Percentiles rank a stretch among this genome's conserved stretches.
Evolutionary conservation across 495 filamentous ascomycete species (phyloP).

Genomic region (Staphylotrichum longicolle): DNA sequence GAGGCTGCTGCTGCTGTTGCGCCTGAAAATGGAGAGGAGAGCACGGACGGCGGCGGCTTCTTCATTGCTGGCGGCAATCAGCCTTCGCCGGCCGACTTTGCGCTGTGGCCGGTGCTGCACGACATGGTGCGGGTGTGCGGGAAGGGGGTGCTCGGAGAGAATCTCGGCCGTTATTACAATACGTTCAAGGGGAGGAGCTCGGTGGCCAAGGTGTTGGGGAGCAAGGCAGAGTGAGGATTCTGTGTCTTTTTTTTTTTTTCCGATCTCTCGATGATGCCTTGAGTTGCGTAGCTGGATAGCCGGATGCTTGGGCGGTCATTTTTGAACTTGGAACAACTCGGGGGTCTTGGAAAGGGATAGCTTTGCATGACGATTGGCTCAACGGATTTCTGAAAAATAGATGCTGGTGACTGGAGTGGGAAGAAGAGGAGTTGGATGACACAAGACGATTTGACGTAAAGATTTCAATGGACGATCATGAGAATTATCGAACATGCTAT

Average conservation of each 20-base stretch:
- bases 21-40: not conserved
- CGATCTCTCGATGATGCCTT: too few species aligned
- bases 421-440: too few species aligned
- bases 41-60: constrained; percentile 13
- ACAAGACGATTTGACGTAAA: too few species aligned
- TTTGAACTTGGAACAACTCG: too few species aligned
- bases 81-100: constrained; percentile 66
- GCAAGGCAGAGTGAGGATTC: not conserved
- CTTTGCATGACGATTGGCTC: too few species aligned
- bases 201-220: constrained; percentile 45
- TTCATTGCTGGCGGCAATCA: constrained; percentile 56
- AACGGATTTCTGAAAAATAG: too few species aligned
- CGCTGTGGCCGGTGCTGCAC: constrained; percentile 67
- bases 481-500: too few species aligned
- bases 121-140: constrained; percentile 47
- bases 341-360: too few species aligned
- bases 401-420: too few species aligned
- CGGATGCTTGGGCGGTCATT: too few species aligned
- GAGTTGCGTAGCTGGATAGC: not conserved
- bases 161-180: constrained; percentile 53
- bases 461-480: too few species aligned
- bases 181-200: constrained; percentile 51
- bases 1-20: constrained; percentile 21
- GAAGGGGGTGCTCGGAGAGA: constrained; percentile 26
- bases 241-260: not conserved